Evolutionary conservation across 1,139 yeast genomes (phyloP), one percentile per base, ranked within the genome.

Genomic region (Insectozyma bohioensis): DNA sequence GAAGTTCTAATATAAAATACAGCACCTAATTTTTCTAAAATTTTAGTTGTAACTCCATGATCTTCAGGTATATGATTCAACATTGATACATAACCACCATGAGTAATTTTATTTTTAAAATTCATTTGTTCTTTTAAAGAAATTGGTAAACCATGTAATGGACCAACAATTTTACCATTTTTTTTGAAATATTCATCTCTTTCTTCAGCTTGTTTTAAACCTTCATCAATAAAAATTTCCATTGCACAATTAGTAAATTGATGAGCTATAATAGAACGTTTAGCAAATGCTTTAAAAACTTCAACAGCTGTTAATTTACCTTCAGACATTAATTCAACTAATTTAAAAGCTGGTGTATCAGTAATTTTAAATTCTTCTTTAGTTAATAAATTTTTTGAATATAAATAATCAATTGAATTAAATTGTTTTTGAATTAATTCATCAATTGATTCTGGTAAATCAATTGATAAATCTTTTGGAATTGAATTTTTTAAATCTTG

Each of bases 81-180:
- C 51, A 63, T 52, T 2, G 76, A 67, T 16, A 80, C 87, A 60
- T 75, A 80, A 12, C 82, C 75, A 30, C 79, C 85, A 48, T 78
- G 79, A 20, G 85, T 75, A 46, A 72, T 63, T 45, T 63, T 76
- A 14, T 77, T 81, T 35, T 63, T 67, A 49, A 65, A 77, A 41
- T 73, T 69, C 61, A 80, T 73, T 47, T 83, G 90, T 54, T 84
- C 94, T 49, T 84, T 84, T 39, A 85, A 61, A 1, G 92, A 82
- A 23, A 84, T 59, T n/a, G 94, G 94, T 24, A 84, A 61, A 12
- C 94, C 94, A 47, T 84, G 94, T 39, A 84, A 64, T 6, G 88
- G 87, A 27, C 95, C 94, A 35, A 78, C 56, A 0, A 80, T 60
- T 48, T 77, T 74, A 12, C 90, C 88, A 33, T 67, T 57, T 33